Evolutionary conservation across 192 early-diverging fungal genomes (phyloP).

Genomic region (Backusella mclennaniae): DNA sequence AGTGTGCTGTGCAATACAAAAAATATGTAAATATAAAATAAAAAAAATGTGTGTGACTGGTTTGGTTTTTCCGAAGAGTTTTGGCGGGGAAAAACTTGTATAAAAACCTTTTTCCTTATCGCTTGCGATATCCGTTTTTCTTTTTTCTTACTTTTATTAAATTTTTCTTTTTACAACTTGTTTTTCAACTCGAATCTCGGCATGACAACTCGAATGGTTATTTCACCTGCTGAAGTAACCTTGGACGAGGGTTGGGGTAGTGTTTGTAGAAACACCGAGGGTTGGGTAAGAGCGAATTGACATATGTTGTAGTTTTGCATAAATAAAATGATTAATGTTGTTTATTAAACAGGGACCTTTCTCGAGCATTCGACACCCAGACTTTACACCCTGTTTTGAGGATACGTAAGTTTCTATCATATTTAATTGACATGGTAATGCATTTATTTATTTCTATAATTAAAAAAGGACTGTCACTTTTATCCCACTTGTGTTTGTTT

Average conservation of each 20-base stretch:
- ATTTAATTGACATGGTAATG: neutral
- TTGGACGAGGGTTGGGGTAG: neutral
- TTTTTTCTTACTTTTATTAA: neutral
- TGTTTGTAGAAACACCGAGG: conserved; percentile 5
- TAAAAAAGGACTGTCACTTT: neutral
- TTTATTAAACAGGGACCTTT: conserved; percentile 21
- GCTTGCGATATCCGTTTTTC: neutral
- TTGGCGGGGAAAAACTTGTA: neutral
- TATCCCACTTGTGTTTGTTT: neutral
- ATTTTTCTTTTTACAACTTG: neutral
- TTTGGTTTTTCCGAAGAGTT: neutral
- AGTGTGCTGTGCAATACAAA: neutral
- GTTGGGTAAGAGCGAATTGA: conserved; percentile 5
- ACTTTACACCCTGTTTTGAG: conserved; percentile 34
- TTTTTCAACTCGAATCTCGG: neutral
- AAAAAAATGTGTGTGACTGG: neutral
- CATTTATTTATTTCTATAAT: neutral
- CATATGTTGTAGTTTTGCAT: neutral
- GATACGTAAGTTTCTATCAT: conserved; percentile 22
- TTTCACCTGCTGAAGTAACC: neutral
- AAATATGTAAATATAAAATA: neutral
- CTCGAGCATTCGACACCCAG: conserved; percentile 5
- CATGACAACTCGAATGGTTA: neutral
- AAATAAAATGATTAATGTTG: neutral
- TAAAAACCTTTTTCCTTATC: neutral